Base-by-base conservation (phyloP, 768 basidiomycete genomes). In the Mycena latifolia region DNA sequence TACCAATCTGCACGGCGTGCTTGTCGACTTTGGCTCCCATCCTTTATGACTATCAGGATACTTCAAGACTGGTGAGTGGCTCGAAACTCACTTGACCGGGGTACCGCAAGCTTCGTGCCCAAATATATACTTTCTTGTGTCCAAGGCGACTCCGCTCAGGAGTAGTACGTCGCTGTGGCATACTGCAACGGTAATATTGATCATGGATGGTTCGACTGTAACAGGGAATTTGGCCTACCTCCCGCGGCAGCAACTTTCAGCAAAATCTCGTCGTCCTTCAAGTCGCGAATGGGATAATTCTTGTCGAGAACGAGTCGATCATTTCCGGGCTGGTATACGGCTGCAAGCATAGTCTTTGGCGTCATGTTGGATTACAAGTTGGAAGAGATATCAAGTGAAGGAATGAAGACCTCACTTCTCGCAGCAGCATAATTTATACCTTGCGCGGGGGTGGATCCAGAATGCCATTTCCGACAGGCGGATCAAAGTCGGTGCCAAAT, bases 11-110 rank as follows among this genome's bases (percentile, higher is more conserved):
- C 17, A 37, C 55, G 0, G 33, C 46, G 0, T 59, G 17, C 0
- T 27, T 41, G 29, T 65, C 63, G 46, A 72, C 69, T 22, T 66
- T 66, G 25, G 63, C 29, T n/a, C 71, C 71, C 20, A 70, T 48
- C 25, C 70, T 71, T 10, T 53, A 24, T 12, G 22, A 18, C 28
- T 20, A 25, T 0, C 24, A 5, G 20, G 8, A n/a, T n/a, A n/a
- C n/a, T n/a, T n/a, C n/a, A 14, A 15, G 29, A 7, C n/a, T 27
- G 5, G 24, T 6, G n/a, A 17, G 37, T 12, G 11, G 22, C 0
- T 12, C 7, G 25, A 22, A 33, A 47, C 46, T 24, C 2, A 60
- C 58, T 60, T 60, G 25, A 60, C n/a, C n/a, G 58, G 58, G 2
- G 41, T 22, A 17, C 48, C 58, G n/a, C 58, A n/a, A 35, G 25